phyloP scores from a whole-genome alignment of 192 early-diverging fungal genomes.

The Paraglomus occultum region DNA sequence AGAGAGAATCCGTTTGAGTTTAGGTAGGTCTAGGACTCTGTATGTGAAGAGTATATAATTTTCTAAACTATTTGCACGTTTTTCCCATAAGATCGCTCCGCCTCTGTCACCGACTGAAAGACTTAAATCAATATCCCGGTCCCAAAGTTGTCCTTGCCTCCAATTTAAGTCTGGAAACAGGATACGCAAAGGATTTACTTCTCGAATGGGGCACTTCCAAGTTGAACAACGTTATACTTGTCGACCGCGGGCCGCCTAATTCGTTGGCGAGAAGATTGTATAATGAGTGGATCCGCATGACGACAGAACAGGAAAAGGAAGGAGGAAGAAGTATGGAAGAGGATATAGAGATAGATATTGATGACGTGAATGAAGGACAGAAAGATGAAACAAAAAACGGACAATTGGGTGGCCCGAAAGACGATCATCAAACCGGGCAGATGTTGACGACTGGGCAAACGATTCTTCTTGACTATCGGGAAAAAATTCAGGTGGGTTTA shows the following conservation, averaged over 20 bases:
- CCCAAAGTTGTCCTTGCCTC: conserved; percentile 87
- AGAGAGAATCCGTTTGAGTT: conserved; percentile 90
- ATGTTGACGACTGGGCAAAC: too few species aligned
- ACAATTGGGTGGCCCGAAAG: background rate
- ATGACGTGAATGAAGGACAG: background rate
- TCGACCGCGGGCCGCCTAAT: conserved; percentile 72
- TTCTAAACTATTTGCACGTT: background rate
- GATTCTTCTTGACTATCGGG: too few species aligned
- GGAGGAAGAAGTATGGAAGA: too few species aligned
- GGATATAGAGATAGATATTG: too few species aligned
- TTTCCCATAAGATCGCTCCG: conserved; percentile 54
- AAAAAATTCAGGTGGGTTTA: too few species aligned
- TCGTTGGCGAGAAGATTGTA: conserved; percentile 69
- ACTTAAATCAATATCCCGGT: conserved; percentile 64
- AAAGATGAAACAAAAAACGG: background rate
- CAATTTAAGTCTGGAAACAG: conserved; percentile 73
- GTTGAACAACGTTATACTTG: conserved; percentile 70
- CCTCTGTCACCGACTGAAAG: conserved; percentile 64
- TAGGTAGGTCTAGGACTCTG: conserved; percentile 22
- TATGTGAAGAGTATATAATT: background rate
- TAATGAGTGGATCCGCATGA: conserved; percentile 50
- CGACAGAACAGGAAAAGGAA: too few species aligned
- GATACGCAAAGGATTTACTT: conserved; percentile 80
- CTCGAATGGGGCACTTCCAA: conserved; percentile 57
- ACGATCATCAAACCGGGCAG: too few species aligned